Percentiles rank a stretch among this genome's conserved stretches.
These are phyloP conservation scores for Fusarium protoensiforme DNA, from an alignment of 2,329 filamentous ascomycete species.

Conservation along the genomic window DNA sequence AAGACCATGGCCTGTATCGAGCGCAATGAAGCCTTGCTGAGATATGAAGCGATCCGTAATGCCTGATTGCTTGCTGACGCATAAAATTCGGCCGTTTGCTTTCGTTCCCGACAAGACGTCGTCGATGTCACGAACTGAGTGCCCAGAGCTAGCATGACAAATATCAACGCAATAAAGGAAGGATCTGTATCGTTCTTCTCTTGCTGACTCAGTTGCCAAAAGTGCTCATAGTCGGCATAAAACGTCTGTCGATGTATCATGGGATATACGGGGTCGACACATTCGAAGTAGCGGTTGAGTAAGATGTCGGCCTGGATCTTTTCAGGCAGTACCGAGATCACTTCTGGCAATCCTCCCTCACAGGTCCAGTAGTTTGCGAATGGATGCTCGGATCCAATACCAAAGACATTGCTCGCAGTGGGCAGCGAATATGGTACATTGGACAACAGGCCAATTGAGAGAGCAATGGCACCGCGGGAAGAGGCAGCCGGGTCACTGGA, in stretches of 20 bases:
- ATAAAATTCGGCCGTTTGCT: conserved; percentile 84
- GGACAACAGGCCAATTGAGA: conserved; percentile 72
- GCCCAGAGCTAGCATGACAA: conserved; percentile 81
- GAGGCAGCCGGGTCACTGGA: conserved; percentile 55
- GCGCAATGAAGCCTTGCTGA: conserved; percentile 77
- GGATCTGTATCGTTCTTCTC: conserved; percentile 74
- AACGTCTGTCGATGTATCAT: conserved; percentile 82
- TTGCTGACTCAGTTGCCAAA: conserved; percentile 71
- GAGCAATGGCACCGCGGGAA: conserved; percentile 63
- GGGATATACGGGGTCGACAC: conserved; percentile 83
- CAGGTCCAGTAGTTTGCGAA: conserved; percentile 90
- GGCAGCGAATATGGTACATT: conserved; percentile 78
- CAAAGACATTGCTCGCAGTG: conserved; percentile 81
- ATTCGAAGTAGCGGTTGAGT: conserved; percentile 72
- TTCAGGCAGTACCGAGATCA: conserved; percentile 79
- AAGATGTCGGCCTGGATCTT: conserved; percentile 81
- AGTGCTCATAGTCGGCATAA: conserved; percentile 81
- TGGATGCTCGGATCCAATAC: conserved; percentile 81
- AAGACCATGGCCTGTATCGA: conserved; percentile 85
- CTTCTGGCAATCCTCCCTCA: conserved; percentile 78
- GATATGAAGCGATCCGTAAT: conserved; percentile 78
- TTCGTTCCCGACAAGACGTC: conserved; percentile 69
- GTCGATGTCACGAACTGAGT: conserved; percentile 77
- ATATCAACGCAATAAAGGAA: conserved; percentile 77
- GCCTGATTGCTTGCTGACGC: conserved; percentile 84